Base-by-base conservation (phyloP, 768 basidiomycete species). In the Suillus subluteus region DNA sequence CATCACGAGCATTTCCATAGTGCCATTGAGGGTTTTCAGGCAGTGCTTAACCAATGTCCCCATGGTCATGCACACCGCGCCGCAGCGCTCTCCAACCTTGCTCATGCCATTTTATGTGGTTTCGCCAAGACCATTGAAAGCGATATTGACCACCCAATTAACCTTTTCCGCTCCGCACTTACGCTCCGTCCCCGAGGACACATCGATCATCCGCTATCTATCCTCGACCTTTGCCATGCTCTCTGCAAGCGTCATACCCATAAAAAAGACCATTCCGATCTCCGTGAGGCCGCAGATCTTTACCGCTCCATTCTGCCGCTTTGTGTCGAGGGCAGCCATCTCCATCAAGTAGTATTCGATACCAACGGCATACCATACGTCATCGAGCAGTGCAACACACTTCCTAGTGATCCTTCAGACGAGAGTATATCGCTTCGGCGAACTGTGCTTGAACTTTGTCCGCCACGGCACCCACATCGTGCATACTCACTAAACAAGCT, bases 1-100 rank as follows among this genome's bases (percentile, higher is more conserved):
- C 15, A 18, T 41, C 23, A 6, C 26, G 41, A 43, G 3, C 16
- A 63, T 12, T 15, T 62, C 12, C 58, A 65, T 35, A 18, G 11
- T 2, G 64, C 40, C 37, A 18, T 65, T 32, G 7, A 12, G 13
- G 16, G 23, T 16, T 61, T 61, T 43, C 38, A 62, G 44, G 3
- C n/a, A 41, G 56, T 65, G n/a, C 38, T 65, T 46, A 21, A 62
- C 11, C 30, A 38, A 21, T 65, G 30, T 37, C 41, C 40, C 13
- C 2, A 12, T 18, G 30, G 9, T 9, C 58, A 62, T 43, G 23
- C 18, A 5, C n/a, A 44, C 15, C 58, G 58, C 6, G 55, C 40
- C 5, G 58, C 58, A 44, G 64, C 41, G n/a, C 26, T 65, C 21
- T 65, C 64, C 7, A 65, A 65, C 18, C 56, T 61, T 12, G 63